Evolutionary conservation across 2,329 filamentous ascomycete species (phyloP), one percentile per base, ranked within the genome.

Genomic region (Fusarium gaditjirri): DNA sequence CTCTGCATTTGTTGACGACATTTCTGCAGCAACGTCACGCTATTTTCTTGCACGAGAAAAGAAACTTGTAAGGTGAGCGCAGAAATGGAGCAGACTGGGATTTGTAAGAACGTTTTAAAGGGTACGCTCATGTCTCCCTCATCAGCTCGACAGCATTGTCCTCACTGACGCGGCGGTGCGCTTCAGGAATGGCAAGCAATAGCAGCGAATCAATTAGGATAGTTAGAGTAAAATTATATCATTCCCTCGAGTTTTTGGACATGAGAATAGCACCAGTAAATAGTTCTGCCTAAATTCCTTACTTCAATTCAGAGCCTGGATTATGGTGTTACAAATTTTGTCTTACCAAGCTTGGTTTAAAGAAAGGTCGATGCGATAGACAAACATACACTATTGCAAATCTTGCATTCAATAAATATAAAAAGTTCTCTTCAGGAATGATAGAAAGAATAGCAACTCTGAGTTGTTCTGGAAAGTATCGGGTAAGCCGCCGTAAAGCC

Each of bases 291-390:
- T 25, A 25, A 25, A 16, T 2, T 10, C 0, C 6, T 1, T 1
- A 1, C 3, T 23, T 41, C 14, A 14, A 41, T 17, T 9, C 14
- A 17, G 6, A 17, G 16, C 35, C 35, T 36, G 9, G 16, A 35
- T 3, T 3, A 35, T 7, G 8, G 10, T 7, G 1, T 16, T 3
- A 2, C 5, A 21, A 14, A n/a, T 23, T 11, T 17, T 2, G 12
- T 42, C 9, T 23, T 5, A 23, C 1, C 5, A 13, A 6, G 17
- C 10, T 27, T 2, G 11, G 5, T 10, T 21, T 5, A 14, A 44
- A 12, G 10, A 44, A 13, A 19, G 5, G 8, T 21, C 5, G 14
- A 21, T 2, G 23, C 1, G 12, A 2, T 19, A 31, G 29, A 31
- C 8, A 6, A 27, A 19, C 2, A 6, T 0, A 27, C 5, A 21